Percentiles rank a stretch among this genome's conserved stretches.
Conservation (phyloP, 352 stramenopile genomes). For the Phytophthora citrophthora region DNA sequence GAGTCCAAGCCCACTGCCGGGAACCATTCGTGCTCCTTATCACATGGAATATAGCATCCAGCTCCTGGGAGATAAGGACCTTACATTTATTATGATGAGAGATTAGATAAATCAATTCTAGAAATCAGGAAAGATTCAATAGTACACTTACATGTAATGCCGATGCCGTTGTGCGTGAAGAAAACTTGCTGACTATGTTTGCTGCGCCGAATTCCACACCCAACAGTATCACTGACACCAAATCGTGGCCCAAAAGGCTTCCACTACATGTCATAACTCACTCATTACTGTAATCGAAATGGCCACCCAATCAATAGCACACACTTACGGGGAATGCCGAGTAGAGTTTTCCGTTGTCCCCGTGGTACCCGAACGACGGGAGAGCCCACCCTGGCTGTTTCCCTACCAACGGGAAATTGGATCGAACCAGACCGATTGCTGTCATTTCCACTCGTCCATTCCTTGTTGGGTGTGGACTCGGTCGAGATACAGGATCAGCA, state of each 20-base stretch:
- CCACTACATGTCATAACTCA: conserved; percentile 35
- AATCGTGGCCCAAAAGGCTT: conserved; percentile 57
- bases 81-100: background rate
- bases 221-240: conserved; percentile 67
- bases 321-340: conserved; percentile 47
- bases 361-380: conserved; percentile 79
- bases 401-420: conserved; percentile 58
- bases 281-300: background rate
- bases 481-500: conserved; percentile 20
- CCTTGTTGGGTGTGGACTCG: conserved; percentile 10
- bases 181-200: conserved; percentile 45
- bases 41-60: conserved; percentile 30
- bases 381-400: conserved; percentile 74
- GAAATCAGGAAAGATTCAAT: background rate
- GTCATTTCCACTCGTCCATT: conserved; percentile 50
- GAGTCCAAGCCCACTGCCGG: conserved; percentile 83
- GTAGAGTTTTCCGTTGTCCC: conserved; percentile 78
- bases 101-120: conserved; percentile 4
- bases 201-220: conserved; percentile 63
- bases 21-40: conserved; percentile 53
- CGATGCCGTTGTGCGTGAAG: conserved; percentile 72
- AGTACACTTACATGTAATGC: conserved; percentile 45
- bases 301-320: conserved; percentile 1
- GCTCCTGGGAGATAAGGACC: conserved; percentile 21
- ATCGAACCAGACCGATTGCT: conserved; percentile 61